Percentiles rank a stretch among this genome's conserved stretches.
These are phyloP conservation scores for Neurospora sp. DNA, from an alignment of 495 filamentous ascomycete genomes.

Conservation along the genomic window DNA sequence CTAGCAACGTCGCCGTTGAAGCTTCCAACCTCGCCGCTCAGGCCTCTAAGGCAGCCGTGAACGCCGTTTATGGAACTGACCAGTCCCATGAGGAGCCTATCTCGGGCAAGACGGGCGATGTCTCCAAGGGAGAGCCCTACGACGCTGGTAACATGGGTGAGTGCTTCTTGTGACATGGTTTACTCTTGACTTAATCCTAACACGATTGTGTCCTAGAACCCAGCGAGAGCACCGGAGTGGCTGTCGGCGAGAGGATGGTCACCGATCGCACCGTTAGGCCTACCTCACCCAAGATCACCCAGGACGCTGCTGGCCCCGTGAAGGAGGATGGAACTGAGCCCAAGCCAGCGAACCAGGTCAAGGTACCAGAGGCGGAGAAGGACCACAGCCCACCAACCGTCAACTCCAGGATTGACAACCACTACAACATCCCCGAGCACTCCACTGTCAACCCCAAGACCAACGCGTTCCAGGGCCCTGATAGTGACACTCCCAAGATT, in stretches of 20 bases:
- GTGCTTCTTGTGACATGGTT: not conserved
- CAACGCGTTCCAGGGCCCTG: not conserved
- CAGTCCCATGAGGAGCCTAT: conserved; percentile 38
- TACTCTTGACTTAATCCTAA: not conserved
- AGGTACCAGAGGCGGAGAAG: not conserved
- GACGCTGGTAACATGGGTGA: conserved; percentile 47
- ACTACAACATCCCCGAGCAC: not conserved
- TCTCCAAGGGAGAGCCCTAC: conserved; percentile 47
- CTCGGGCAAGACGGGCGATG: conserved; percentile 42
- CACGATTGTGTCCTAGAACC: not conserved
- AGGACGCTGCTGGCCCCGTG: not conserved
- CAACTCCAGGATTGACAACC: not conserved
- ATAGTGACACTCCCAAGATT: not conserved
- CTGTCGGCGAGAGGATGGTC: not conserved
- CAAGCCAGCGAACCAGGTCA: not conserved
- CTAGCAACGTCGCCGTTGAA: not conserved
- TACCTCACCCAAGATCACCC: not conserved
- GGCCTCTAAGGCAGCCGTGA: conserved; percentile 22
- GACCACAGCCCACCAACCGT: not conserved
- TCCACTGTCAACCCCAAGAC: not conserved
- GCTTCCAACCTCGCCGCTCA: not conserved
- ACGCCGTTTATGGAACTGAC: conserved; percentile 41
- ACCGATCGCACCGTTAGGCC: not conserved
- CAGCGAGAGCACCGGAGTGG: not conserved
- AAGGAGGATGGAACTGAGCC: not conserved